phyloP scores from a whole-genome alignment of 1,139 yeast genomes.

The Sugiyamaella japonica region DNA sequence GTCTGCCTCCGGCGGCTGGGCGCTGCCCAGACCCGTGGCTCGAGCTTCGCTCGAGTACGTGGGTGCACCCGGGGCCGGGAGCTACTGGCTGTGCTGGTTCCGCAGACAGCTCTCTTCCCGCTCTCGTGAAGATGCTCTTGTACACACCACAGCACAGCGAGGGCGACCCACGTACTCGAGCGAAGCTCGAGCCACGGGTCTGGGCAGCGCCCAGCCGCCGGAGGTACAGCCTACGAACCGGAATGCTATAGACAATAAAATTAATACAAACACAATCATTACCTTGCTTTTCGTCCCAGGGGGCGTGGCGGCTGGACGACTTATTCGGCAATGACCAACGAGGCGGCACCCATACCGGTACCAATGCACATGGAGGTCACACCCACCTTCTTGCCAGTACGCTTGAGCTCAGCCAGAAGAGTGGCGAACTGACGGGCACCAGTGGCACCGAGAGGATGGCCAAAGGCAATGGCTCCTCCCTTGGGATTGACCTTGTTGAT shows the following conservation, averaged over 20 bases:
- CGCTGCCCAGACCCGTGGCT: background rate
- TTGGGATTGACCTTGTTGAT: constrained; percentile 75
- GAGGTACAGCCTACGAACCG: background rate
- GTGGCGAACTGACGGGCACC: constrained; percentile 96
- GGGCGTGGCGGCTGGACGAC: background rate
- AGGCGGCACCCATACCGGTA: constrained; percentile 98
- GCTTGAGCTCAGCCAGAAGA: constrained; percentile 70
- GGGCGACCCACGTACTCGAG: too few relatives aligned
- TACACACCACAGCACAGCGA: too few relatives aligned
- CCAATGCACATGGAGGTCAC: constrained; percentile 97
- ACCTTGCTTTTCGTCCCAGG: background rate
- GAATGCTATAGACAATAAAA: constrained; percentile 13
- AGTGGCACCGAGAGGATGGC: constrained; percentile 94
- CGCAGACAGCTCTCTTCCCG: too few relatives aligned
- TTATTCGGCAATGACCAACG: constrained; percentile 67
- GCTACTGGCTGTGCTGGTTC: too few relatives aligned
- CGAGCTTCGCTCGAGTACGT: background rate
- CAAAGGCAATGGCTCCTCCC: constrained; percentile 96
- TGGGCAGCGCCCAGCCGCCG: constrained; percentile 8
- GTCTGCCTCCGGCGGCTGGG: constrained; percentile 14
- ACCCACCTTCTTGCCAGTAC: constrained; percentile 71
- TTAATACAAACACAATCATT: background rate
- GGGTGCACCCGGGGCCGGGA: background rate
- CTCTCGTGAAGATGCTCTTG: too few relatives aligned
- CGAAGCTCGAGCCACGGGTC: background rate